Base-by-base conservation (phyloP, 163 green algal species). In the Smithsoniella earleae region DNA sequence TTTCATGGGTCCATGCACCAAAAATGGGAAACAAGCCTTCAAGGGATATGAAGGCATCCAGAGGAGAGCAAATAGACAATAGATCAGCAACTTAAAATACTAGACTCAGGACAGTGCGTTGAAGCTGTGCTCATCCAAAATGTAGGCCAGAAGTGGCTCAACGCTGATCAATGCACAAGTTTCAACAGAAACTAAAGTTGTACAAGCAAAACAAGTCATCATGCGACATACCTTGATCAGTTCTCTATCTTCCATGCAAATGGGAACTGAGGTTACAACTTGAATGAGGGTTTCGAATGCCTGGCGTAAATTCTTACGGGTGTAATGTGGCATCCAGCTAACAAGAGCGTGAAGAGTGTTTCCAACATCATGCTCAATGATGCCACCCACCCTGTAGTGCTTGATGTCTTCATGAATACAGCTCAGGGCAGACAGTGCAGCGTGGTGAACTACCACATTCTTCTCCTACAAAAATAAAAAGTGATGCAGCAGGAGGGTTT, bases 391-490 rank as follows among this genome's bases (percentile, higher is more conserved):
- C 58, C 43, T 30, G 58, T 69, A 69, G 58, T 69, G 58, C 58
- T 69, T 69, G 27, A 69, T 16, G 58, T 69, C 58, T 31, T 69
- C 58, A 33, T 69, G 58, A 30, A 69, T 34, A 33, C 58, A 69
- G 58, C 58, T 69, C 58, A 69, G 58, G 27, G 58, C 58, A n/a
- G 27, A 43, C n/a, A 69, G 58, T 1, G 58, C 58, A 37, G 58
- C 58, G 16, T 69, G 34, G 25, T 69, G 58, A 5, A 69, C 36
- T 3, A 76, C 79, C 3, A 78, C 83, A 25, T 84, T 80, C 75
- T 96, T 88, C 46, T 87, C 73, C 46, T 95, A 45, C 5, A 80
- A 87, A n/a, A n/a, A n/a, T n/a, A n/a, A n/a, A n/a, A n/a, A n/a
- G n/a, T n/a, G n/a, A n/a, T n/a, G n/a, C n/a, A n/a, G n/a, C n/a